Percentiles rank a stretch among this genome's conserved stretches.
These are phyloP conservation scores for Plasmodium vivax DNA, from an alignment of 169 alveolate genomes.

Conservation along the genomic window DNA sequence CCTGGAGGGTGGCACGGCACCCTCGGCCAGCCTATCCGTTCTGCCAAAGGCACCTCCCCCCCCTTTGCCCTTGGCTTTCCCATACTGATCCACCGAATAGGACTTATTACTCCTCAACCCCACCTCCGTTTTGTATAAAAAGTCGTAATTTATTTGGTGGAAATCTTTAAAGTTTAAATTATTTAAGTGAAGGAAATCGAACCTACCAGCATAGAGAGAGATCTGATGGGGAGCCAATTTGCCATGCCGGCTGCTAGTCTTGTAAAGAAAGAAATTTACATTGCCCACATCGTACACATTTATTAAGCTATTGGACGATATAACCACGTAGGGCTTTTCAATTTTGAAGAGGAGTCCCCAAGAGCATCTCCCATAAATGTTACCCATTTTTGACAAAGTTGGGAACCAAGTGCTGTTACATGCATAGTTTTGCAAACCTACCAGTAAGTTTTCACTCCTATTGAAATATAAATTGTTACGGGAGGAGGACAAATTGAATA, in stretches of 20 bases:
- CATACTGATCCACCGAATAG: constrained; percentile 12
- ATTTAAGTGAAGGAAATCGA: constrained; percentile 57
- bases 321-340: constrained; percentile 63
- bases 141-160: constrained; percentile 57
- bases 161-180: constrained; percentile 26
- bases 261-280: constrained; percentile 45
- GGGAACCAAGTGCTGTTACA: constrained; percentile 63
- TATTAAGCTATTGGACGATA: constrained; percentile 64
- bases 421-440: constrained; percentile 39
- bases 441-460: constrained; percentile 9
- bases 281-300: constrained; percentile 17
- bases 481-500: constrained; percentile 54
- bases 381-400: constrained; percentile 16
- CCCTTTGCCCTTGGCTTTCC: constrained; percentile 33
- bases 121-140: constrained; percentile 44
- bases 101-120: neutral
- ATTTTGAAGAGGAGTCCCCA: constrained; percentile 30
- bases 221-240: constrained; percentile 54
- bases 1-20: neutral
- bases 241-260: constrained; percentile 15
- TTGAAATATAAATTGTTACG: constrained; percentile 55
- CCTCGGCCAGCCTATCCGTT: neutral
- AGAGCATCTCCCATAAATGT: constrained; percentile 22
- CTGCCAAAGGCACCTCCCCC: neutral
- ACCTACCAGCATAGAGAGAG: constrained; percentile 46